phyloP scores from a whole-genome alignment of 768 basidiomycete species.

The Panellus pusillus region DNA sequence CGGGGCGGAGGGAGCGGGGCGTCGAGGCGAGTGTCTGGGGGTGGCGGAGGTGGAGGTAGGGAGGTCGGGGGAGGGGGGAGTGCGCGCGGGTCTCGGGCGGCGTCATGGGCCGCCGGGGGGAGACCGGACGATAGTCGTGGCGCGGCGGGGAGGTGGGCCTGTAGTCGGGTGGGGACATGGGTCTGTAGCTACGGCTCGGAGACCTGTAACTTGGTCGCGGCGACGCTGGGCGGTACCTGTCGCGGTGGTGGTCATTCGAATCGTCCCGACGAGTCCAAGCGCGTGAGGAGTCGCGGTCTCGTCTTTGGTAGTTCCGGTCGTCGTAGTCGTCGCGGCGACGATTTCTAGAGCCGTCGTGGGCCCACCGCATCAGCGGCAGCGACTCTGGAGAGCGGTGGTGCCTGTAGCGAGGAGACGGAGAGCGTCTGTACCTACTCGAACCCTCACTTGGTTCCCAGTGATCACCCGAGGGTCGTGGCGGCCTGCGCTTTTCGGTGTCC shows the following conservation, averaged over 20 bases:
- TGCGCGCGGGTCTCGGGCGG: slow-evolving; percentile 19
- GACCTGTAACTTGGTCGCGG: too few relatives aligned
- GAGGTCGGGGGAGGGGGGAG: slow-evolving; percentile 23
- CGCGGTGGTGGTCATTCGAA: neutral
- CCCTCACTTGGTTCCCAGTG: slow-evolving; percentile 39
- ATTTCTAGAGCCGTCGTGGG: neutral
- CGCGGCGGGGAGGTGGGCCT: too few relatives aligned
- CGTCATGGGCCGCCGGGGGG: slow-evolving; percentile 22
- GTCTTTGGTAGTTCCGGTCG: slow-evolving; percentile 15
- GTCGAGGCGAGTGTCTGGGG: slow-evolving; percentile 30
- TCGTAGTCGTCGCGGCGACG: slow-evolving; percentile 15
- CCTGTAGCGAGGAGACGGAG: slow-evolving; percentile 6
- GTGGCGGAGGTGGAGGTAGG: slow-evolving; percentile 28
- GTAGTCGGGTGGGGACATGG: slow-evolving; percentile 7
- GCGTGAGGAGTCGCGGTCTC: slow-evolving; percentile 13
- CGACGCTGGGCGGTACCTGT: neutral
- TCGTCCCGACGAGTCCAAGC: slow-evolving; percentile 14
- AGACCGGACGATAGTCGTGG: slow-evolving; percentile 12
- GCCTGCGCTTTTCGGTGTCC: slow-evolving; percentile 36
- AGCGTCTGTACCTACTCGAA: slow-evolving; percentile 25
- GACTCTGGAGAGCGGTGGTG: slow-evolving; percentile 15
- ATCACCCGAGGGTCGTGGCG: slow-evolving; percentile 22
- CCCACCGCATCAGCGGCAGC: slow-evolving; percentile 12
- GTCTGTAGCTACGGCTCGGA: neutral
- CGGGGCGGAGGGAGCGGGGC: slow-evolving; percentile 37